Base-by-base conservation (phyloP, 768 basidiomycete genomes). In the Peribolospora baueri region DNA sequence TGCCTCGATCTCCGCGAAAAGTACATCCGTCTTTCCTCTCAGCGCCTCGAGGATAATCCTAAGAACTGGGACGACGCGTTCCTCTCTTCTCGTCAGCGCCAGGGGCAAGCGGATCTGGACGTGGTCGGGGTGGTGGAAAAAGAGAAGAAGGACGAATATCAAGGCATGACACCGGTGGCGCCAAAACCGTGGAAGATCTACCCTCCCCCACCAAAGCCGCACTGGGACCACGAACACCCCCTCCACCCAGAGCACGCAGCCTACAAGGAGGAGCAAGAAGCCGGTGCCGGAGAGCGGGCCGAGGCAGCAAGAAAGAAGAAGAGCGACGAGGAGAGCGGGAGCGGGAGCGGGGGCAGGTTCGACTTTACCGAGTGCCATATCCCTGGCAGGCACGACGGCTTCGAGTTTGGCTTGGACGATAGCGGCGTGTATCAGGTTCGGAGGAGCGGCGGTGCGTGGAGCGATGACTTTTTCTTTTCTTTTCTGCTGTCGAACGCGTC, bases 1-100 rank as follows among this genome's bases (percentile, higher is more conserved):
- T 97, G 91, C 64, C 77, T 97, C 50, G 78, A 83, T 54, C 72
- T 97, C 14, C 82, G 93, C 38, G 91, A 97, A 70, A 97, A 95
- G 69, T 98, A 95, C 70, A 88, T 93, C 70, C 60, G 71, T 5
- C 76, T 76, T 57, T 95, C 90, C 1, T 75, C 80, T 4, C 93
- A 98, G 66, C 75, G 86, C 54, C 76, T 97, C 3, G 93, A 91
- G 3, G 93, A 97, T 68, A 84, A 97, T 66, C 93, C 93, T 0
- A 74, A 76, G 58, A 86, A 97, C 67, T 77, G 90, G 66, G 93
- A 97, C 60, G 82, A 78, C 0, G 61, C 70, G 9, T 88, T 90
- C 64, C 14, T 25, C 10, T 59, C 41, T 43, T 56, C 0, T 7
- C 58, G 14, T 54, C 55, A 2, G 53, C 57, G 10, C 42, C 13